These are phyloP conservation scores for Erigeron philadelphicus DNA, from an alignment of 140 eudicot species.

Conservation along the genomic window DNA sequence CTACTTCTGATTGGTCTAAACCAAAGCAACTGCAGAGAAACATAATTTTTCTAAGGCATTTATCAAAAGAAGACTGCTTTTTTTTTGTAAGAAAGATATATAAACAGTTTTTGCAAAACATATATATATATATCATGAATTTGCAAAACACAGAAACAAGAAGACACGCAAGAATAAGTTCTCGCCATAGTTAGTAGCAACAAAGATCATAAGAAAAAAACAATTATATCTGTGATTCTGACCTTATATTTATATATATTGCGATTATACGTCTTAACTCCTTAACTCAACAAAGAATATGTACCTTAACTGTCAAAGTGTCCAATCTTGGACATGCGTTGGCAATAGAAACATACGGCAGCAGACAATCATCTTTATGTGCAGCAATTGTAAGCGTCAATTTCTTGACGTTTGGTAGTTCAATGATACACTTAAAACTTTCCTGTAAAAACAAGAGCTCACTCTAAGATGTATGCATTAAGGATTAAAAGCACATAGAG, in stretches of 20 bases:
- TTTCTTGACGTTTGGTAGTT: constrained; percentile 39
- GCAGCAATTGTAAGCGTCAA: constrained; percentile 35
- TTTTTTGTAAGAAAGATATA: too few relatives aligned
- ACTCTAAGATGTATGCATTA: neutral
- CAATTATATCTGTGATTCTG: too few relatives aligned
- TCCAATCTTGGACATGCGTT: constrained; percentile 41
- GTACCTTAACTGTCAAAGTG: constrained; percentile 35
- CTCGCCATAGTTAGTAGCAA: too few relatives aligned
- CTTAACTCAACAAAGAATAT: neutral
- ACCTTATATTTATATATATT: too few relatives aligned
- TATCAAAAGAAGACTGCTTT: neutral
- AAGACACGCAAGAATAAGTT: too few relatives aligned
- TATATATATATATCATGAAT: too few relatives aligned
- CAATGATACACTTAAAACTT: constrained; percentile 18
- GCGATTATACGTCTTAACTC: too few relatives aligned
- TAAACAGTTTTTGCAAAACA: too few relatives aligned
- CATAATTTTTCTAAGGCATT: too few relatives aligned
- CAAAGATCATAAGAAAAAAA: too few relatives aligned
- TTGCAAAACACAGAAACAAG: too few relatives aligned
- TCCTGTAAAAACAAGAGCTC: constrained; percentile 29
- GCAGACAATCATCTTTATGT: constrained; percentile 34
- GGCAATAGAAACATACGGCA: constrained; percentile 25
- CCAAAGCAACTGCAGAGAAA: constrained; percentile 1
- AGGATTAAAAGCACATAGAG: constrained; percentile 1
- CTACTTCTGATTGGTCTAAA: neutral